Percentiles rank a stretch among this genome's conserved stretches.
Conservation (phyloP, 2,329 filamentous ascomycete genomes). For the Aulographum hederae region DNA sequence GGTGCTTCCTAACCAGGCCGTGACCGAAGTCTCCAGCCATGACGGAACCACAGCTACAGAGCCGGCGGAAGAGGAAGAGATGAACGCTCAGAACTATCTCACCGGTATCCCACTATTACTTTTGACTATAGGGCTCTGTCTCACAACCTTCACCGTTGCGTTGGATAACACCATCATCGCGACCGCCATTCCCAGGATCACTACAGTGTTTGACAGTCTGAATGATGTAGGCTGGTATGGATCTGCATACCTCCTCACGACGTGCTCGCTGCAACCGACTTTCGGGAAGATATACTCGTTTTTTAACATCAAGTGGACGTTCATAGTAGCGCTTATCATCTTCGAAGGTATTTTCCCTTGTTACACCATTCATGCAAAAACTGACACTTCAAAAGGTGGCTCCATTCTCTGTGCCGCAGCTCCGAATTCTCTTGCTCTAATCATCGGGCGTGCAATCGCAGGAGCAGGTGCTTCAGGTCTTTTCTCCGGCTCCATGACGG, state of each 20-base stretch:
- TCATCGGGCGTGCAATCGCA: constrained; percentile 15
- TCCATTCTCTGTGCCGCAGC: constrained; percentile 8
- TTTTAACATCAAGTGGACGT: constrained; percentile 19
- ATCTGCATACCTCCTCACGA: constrained; percentile 25
- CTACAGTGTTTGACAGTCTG: not conserved
- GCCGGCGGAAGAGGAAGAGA: constrained; percentile 1
- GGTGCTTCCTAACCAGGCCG: too few species aligned
- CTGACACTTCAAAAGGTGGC: not conserved
- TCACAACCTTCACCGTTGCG: not conserved
- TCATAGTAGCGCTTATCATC: constrained; percentile 15
- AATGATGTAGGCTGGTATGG: constrained; percentile 15
- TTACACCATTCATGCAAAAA: constrained; percentile 9
- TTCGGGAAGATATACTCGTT: constrained; percentile 29
- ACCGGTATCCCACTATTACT: not conserved
- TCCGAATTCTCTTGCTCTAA: constrained; percentile 13
- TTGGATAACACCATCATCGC: constrained; percentile 1
- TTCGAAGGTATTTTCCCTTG: constrained; percentile 38
- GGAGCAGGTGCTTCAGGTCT: constrained; percentile 14
- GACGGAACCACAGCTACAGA: too few species aligned
- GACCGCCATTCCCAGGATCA: not conserved
- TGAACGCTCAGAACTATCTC: not conserved
- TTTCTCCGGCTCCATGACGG: constrained; percentile 5
- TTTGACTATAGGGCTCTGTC: not conserved
- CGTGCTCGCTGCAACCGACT: constrained; percentile 24
- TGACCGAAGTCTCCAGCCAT: too few species aligned